These are phyloP conservation scores for Morella rubra DNA, from an alignment of 306 rosid species.

Conservation along the genomic window DNA sequence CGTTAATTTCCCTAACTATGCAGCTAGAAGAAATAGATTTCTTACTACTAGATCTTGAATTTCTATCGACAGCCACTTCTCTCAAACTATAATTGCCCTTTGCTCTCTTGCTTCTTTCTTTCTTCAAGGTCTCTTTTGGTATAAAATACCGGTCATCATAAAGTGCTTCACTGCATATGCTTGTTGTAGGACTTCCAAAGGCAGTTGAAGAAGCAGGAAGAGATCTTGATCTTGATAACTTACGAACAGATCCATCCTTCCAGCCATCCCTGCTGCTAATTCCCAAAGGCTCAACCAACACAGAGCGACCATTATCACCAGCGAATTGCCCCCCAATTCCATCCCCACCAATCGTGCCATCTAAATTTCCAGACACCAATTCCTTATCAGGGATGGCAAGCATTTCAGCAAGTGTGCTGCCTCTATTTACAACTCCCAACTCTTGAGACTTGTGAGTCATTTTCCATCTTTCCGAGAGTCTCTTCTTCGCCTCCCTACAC, in stretches of 20 bases:
- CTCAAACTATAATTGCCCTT: constrained; percentile 41
- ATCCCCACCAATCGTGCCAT: constrained; percentile 36
- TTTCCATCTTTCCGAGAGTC: constrained; percentile 91
- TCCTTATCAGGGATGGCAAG: constrained; percentile 78
- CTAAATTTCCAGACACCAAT: constrained; percentile 29
- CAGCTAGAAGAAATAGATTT: constrained; percentile 52
- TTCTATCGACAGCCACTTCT: constrained; percentile 37
- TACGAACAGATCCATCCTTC: constrained; percentile 61
- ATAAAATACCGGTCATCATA: constrained; percentile 50
- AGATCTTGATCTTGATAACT: constrained; percentile 78
- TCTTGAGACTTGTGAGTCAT: constrained; percentile 64
- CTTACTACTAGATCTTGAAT: constrained; percentile 52
- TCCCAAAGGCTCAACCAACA: constrained; percentile 70
- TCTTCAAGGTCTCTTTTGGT: constrained; percentile 46
- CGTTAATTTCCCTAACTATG: constrained; percentile 42
- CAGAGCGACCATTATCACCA: constrained; percentile 40
- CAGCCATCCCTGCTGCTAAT: constrained; percentile 99
- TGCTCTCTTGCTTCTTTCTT: constrained; percentile 46
- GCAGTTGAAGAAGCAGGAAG: constrained; percentile 80
- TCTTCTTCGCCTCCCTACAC: constrained; percentile 88
- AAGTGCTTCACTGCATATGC: constrained; percentile 37
- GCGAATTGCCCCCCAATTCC: constrained; percentile 42
- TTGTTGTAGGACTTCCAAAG: constrained; percentile 58
- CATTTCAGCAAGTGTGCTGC: constrained; percentile 94
- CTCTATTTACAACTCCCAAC: constrained; percentile 48